Percentiles rank a stretch among this genome's conserved stretches.
These are phyloP conservation scores for Claviceps paspali DNA, from an alignment of 2,329 filamentous ascomycete species.

Conservation along the genomic window DNA sequence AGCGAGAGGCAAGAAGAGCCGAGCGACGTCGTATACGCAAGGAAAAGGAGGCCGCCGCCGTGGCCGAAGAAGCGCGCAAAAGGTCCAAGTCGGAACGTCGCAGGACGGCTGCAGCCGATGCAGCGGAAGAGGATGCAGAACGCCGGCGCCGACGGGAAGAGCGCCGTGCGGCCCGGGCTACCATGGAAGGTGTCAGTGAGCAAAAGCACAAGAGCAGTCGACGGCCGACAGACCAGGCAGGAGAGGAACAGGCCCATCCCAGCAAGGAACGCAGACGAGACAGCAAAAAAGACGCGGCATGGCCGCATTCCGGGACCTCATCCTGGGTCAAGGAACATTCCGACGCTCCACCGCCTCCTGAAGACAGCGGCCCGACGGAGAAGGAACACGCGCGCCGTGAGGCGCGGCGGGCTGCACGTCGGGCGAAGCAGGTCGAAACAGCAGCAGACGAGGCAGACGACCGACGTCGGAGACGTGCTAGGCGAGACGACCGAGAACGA, in stretches of 20 bases:
- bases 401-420: constrained; percentile 29
- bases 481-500: constrained; percentile 27
- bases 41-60: constrained; percentile 29
- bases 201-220: constrained; percentile 22
- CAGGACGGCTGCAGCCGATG: constrained; percentile 27
- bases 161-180: constrained; percentile 27
- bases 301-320: constrained; percentile 49
- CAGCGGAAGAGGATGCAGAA: constrained; percentile 33
- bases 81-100: constrained; percentile 34
- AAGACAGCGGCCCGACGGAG: constrained; percentile 21
- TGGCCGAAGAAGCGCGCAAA: constrained; percentile 29
- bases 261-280: constrained; percentile 22
- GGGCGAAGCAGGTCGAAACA: constrained; percentile 26
- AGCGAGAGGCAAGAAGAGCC: constrained; percentile 31
- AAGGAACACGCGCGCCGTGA: constrained; percentile 36
- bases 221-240: constrained; percentile 25
- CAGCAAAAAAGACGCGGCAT: constrained; percentile 24
- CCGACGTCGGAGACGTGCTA: constrained; percentile 25
- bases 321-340: constrained; percentile 53
- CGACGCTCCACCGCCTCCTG: constrained; percentile 44
- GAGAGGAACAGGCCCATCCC: constrained; percentile 29
- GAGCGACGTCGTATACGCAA: constrained; percentile 35
- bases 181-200: constrained; percentile 23
- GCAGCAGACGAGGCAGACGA: constrained; percentile 29
- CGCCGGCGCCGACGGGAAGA: constrained; percentile 39